phyloP scores from a whole-genome alignment of 1,284 basidiomycete genomes.

The Cryptococcus floricola region DNA sequence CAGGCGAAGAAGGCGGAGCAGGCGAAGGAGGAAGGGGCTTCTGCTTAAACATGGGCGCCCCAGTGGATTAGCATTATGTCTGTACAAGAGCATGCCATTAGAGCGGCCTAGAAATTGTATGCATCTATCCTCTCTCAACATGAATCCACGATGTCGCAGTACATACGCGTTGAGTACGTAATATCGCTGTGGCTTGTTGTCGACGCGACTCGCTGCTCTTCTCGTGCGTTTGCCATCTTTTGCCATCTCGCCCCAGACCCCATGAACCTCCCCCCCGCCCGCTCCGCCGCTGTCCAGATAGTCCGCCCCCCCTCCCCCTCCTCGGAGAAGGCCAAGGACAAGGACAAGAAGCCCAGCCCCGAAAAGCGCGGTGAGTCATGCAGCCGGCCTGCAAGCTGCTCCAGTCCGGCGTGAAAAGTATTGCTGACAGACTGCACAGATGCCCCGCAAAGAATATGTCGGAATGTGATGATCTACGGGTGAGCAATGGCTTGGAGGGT shows the following conservation, averaged over 20 bases:
- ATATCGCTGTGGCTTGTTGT: not conserved
- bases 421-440: conserved; percentile 16
- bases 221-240: too few species aligned
- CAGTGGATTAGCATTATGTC: too few species aligned
- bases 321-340: conserved; percentile 1
- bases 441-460: conserved; percentile 65
- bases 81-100: too few species aligned
- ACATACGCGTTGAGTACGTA: not conserved
- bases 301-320: conserved; percentile 51
- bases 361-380: conserved; percentile 32
- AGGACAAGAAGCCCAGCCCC: conserved; percentile 5
- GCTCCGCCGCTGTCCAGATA: conserved; percentile 59
- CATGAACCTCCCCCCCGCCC: conserved; percentile 22
- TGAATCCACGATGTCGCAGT: too few species aligned
- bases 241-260: too few species aligned
- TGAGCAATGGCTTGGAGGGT: conserved; percentile 43
- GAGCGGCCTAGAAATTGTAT: too few species aligned
- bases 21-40: not conserved
- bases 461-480: conserved; percentile 85
- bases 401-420: not conserved
- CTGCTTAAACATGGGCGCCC: too few species aligned
- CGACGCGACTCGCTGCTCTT: not conserved
- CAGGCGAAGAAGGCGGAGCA: conserved; percentile 9
- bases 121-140: too few species aligned
- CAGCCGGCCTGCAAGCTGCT: not conserved